Base-by-base conservation (phyloP, 192 early-diverging fungal species). In the Umbelopsis sp. region DNA sequence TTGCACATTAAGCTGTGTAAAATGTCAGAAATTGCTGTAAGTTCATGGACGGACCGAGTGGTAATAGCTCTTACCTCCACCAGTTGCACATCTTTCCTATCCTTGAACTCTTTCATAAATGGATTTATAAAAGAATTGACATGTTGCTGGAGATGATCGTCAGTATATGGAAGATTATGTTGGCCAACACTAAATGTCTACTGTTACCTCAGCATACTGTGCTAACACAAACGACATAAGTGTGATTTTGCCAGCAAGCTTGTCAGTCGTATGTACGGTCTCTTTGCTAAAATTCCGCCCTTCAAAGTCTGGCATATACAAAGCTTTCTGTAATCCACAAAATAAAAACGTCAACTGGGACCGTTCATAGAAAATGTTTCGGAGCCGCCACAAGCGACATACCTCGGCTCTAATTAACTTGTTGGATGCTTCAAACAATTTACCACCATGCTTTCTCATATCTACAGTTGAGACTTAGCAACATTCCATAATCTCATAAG, bases 261-360 rank as follows among this genome's bases (percentile, higher is more conserved):
- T 7, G 10, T 86, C 80, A 1, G 82, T 81, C 3, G 82, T 71
- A 21, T 83, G 75, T 1, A 82, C 61, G 1, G 72, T 64, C 16
- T 83, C 70, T 8, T 76, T 71, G 15, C 75, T 76, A 18, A 86
- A 50, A 30, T 81, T 73, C n/a, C 73, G 71, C 13, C 80, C 84
- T 66, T 79, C 75, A 72, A 84, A 84, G 35, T 84, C 78, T 2
- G 84, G 84, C 82, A 86, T 86, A 66, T 83, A 86, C 0, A 81
- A 53, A 52, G 84, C 76, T 78, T 86, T 83, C 69, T 83, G 71
- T 22, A 49, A 48, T 15, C 48, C 12, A 18, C n/a, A 64, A 41
- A 6, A 6, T 6, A 9, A 9, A 10, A 9, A 10, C 10, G 37
- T 41, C 37, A 41, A 10, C 10, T 10, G 37, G 37, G 10, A n/a